These are phyloP conservation scores for Neurospora sp. DNA, from an alignment of 495 filamentous ascomycete genomes.

Conservation along the genomic window DNA sequence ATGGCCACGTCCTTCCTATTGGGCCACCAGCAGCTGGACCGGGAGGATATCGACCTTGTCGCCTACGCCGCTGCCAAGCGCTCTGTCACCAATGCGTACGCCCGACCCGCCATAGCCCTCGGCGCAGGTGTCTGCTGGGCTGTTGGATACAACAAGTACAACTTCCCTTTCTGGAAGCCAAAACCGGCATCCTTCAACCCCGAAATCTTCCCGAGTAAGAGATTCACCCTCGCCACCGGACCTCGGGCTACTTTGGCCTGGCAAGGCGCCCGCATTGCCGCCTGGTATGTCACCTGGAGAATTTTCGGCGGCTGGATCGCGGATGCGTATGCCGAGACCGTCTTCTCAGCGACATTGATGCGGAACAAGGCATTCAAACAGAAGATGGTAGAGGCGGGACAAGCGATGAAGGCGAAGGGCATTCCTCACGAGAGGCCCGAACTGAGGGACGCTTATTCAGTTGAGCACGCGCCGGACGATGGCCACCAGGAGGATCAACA, in stretches of 20 bases:
- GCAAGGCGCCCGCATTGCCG: slow-evolving; percentile 7
- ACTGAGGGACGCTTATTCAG: not conserved
- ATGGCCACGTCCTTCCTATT: not conserved
- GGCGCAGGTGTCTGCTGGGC: not conserved
- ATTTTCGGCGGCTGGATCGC: not conserved
- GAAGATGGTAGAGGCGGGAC: not conserved
- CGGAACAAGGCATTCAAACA: slow-evolving; percentile 10
- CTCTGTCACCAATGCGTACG: slow-evolving; percentile 1
- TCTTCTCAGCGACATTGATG: not conserved
- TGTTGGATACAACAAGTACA: slow-evolving; percentile 9
- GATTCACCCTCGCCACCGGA: slow-evolving; percentile 1
- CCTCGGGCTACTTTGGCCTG: slow-evolving; percentile 2
- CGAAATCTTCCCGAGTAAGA: slow-evolving; percentile 3
- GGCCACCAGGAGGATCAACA: slow-evolving; percentile 4
- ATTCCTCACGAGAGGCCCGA: not conserved
- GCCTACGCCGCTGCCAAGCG: slow-evolving; percentile 3
- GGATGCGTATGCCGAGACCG: not conserved
- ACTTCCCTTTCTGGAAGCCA: slow-evolving; percentile 18
- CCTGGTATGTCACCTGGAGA: slow-evolving; percentile 1
- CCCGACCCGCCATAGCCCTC: slow-evolving; percentile 2
- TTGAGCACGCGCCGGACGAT: not conserved
- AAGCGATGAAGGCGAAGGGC: not conserved
- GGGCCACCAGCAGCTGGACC: not conserved
- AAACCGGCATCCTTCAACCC: slow-evolving; percentile 7
- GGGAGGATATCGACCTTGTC: slow-evolving; percentile 4